Evolutionary conservation across 495 filamentous ascomycete genomes (phyloP).

Genomic region (Penicillium arizonense): DNA sequence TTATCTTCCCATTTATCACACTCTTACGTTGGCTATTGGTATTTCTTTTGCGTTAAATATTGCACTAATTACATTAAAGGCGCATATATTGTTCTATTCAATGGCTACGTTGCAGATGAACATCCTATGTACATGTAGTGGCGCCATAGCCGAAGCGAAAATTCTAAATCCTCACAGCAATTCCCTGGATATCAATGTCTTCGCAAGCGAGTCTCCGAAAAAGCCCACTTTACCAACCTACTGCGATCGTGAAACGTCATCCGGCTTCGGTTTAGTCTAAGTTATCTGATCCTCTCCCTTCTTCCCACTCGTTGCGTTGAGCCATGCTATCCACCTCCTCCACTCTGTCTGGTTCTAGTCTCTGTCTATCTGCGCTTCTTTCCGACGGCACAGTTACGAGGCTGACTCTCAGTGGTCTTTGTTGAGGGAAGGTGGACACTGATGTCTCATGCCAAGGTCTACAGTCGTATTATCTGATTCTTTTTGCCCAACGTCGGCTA

Average conservation of each 20-base stretch:
- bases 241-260: slow-evolving; percentile 19
- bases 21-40: too few relatives aligned
- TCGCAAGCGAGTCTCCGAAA: slow-evolving; percentile 9
- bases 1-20: slow-evolving; percentile 1
- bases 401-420: background rate
- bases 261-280: slow-evolving; percentile 19
- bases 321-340: slow-evolving; percentile 28
- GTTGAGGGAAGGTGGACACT: slow-evolving; percentile 8
- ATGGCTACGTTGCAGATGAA: too few relatives aligned
- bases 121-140: background rate
- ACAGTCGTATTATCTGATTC: slow-evolving; percentile 2
- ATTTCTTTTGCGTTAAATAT: too few relatives aligned
- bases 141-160: background rate
- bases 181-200: slow-evolving; percentile 4
- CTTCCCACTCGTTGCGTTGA: slow-evolving; percentile 24
- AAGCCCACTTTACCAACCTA: slow-evolving; percentile 10
- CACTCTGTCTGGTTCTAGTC: slow-evolving; percentile 18
- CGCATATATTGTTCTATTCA: too few relatives aligned
- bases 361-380: slow-evolving; percentile 10
- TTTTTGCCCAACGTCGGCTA: background rate
- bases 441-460: slow-evolving; percentile 5
- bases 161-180: background rate
- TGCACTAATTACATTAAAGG: too few relatives aligned
- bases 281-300: slow-evolving; percentile 29
- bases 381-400: slow-evolving; percentile 7